Evolutionary conservation across 225 moss, liverwort and hornwort species (phyloP).

Genomic region (Asterella californica): DNA sequence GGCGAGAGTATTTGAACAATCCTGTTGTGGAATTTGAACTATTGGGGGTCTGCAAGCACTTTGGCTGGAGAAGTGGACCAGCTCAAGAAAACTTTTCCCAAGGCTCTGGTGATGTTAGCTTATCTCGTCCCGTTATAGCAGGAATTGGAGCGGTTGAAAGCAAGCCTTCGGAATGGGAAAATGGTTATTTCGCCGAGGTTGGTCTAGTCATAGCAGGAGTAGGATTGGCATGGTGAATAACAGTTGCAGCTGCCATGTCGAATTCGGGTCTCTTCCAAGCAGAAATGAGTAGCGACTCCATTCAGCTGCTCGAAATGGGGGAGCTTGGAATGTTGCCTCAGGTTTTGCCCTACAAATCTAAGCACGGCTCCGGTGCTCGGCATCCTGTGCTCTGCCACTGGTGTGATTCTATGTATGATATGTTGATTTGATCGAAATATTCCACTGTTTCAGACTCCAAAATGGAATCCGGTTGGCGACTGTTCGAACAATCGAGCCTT

Average conservation of each 20-base stretch:
- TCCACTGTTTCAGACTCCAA: too few relatives aligned
- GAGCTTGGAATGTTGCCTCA: constrained; percentile 60
- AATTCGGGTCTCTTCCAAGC: constrained; percentile 94
- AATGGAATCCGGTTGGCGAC: too few relatives aligned
- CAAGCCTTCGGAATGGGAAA: constrained; percentile 56
- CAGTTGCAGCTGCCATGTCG: constrained; percentile 65
- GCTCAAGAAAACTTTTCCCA: constrained; percentile 69
- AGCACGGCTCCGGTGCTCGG: constrained; percentile 59
- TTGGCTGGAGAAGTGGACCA: constrained; percentile 90
- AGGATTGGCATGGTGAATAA: constrained; percentile 73
- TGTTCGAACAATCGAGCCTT: too few relatives aligned
- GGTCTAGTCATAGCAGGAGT: constrained; percentile 64
- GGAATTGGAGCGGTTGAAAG: constrained; percentile 68
- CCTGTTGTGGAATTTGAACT: constrained; percentile 67
- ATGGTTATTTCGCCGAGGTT: constrained; percentile 78
- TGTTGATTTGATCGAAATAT: too few relatives aligned
- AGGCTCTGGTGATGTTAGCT: constrained; percentile 64
- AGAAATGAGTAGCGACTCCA: constrained; percentile 93
- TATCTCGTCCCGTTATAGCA: constrained; percentile 76
- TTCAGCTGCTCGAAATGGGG: constrained; percentile 82
- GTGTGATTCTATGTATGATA: constrained; percentile 54
- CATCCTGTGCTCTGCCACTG: constrained; percentile 53
- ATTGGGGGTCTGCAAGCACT: constrained; percentile 80
- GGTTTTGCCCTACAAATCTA: constrained; percentile 48
- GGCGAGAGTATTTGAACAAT: constrained; percentile 58